Evolutionary conservation across 768 basidiomycete species (phyloP).

Genomic region (Tricholoma sp.): DNA sequence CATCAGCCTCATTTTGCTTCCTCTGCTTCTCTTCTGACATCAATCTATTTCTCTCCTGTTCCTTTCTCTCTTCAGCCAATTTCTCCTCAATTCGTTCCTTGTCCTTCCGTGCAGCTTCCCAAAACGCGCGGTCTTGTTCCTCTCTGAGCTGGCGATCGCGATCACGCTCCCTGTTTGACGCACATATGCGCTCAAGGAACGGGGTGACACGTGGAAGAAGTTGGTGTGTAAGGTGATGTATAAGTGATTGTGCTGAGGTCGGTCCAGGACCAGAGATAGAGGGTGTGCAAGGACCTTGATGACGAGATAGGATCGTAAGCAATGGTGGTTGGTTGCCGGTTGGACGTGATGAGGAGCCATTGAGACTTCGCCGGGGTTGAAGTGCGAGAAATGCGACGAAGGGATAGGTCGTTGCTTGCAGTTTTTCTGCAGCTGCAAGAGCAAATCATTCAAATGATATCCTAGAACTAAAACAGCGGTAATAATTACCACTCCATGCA

Average conservation of each 20-base stretch:
- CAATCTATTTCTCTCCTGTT: conserved; percentile 30
- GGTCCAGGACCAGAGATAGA: conserved; percentile 30
- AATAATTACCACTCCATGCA: conserved; percentile 59
- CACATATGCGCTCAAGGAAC: conserved; percentile 60
- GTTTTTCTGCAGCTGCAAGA: conserved; percentile 49
- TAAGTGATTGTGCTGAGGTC: conserved; percentile 60
- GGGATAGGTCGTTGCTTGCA: conserved; percentile 88
- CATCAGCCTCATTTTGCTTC: conserved; percentile 30
- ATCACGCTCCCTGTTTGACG: conserved; percentile 43
- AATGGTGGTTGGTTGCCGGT: conserved; percentile 34
- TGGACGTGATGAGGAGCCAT: conserved; percentile 29
- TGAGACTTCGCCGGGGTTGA: conserved; percentile 57
- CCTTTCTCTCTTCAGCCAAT: conserved; percentile 37
- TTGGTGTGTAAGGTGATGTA: conserved; percentile 60
- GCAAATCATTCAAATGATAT: conserved; percentile 7
- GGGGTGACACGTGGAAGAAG: conserved; percentile 80
- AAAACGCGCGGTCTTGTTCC: conserved; percentile 79
- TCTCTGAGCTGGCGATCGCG: conserved; percentile 61
- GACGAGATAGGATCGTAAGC: conserved; percentile 81
- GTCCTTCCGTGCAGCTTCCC: conserved; percentile 59
- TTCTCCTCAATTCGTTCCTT: conserved; percentile 57
- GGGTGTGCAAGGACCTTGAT: conserved; percentile 58
- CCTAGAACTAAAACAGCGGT: neutral
- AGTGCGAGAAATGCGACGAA: conserved; percentile 90
- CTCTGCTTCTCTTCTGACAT: conserved; percentile 23